Percentiles rank a stretch among this genome's conserved stretches.
phyloP scores from a whole-genome alignment of 2,329 filamentous ascomycete genomes.

The Arthrobotrys sphaeroides region DNA sequence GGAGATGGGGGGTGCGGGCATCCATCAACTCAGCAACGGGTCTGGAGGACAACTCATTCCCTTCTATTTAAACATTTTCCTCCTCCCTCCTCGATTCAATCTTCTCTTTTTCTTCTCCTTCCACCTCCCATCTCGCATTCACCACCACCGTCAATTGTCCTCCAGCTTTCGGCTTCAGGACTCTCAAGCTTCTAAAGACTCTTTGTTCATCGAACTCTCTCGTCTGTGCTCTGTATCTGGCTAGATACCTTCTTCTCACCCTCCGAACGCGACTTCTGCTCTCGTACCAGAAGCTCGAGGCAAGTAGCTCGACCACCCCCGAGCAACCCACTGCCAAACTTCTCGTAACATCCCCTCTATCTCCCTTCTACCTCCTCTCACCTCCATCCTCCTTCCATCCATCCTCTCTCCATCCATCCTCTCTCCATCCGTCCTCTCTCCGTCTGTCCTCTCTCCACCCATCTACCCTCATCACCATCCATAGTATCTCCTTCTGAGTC shows the following conservation, averaged over 20 bases:
- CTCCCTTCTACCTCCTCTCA: not conserved
- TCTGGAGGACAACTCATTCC: too few species aligned
- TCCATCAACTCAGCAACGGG: too few species aligned
- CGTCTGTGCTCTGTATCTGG: not conserved
- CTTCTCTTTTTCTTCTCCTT: not conserved
- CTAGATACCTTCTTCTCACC: not conserved
- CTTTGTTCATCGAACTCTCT: not conserved
- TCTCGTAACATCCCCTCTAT: not conserved
- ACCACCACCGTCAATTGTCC: not conserved
- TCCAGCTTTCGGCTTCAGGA: not conserved
- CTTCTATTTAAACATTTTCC: not conserved
- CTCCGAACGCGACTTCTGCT: not conserved
- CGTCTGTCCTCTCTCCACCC: not conserved
- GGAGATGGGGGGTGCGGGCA: too few species aligned
- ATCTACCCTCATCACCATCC: too few species aligned
- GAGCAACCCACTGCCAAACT: not conserved
- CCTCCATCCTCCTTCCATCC: not conserved
- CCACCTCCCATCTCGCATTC: conserved; percentile 1
- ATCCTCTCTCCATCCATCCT: not conserved
- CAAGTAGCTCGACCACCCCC: conserved; percentile 8
- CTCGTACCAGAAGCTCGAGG: conserved; percentile 1
- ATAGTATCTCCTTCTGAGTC: too few species aligned
- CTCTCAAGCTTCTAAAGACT: not conserved
- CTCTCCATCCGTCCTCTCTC: not conserved
- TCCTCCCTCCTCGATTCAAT: not conserved